Evolutionary conservation across 1,284 basidiomycete species (phyloP), one percentile per base, ranked within the genome.

Genomic region (Ganoderma resinaceum): DNA sequence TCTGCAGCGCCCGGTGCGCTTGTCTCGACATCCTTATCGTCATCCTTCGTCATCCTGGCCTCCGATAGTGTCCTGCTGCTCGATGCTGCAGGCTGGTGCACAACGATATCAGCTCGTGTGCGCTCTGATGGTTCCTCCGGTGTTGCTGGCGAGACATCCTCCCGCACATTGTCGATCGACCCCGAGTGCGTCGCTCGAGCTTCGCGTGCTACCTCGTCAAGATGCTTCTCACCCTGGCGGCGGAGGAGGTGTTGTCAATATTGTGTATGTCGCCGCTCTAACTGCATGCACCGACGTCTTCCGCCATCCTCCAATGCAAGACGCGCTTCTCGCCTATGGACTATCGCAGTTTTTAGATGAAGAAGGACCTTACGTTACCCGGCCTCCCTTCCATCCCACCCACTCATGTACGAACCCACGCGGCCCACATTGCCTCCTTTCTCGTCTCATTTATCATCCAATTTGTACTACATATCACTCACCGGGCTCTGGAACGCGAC

Each of bases 51-150:
- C 65, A 70, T 53, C 65, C 71, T 63, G 69, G 67, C 76, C 76
- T 70, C 68, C 67, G 75, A 75, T 76, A 80, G 80, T 79, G 76
- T 77, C 80, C 78, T 79, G 77, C 78, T 75, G 81, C 84, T 86
- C 72, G 85, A 86, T 67, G 83, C 80, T 77, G 79, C 80, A 78
- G 82, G 80, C 78, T 79, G 79, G 79, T 76, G 72, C 72, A 70
- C 69, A 61, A 75, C 75, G 73, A 74, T 70, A 55, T 58, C 64
- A 65, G 60, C 67, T 65, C 66, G 57, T 46, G 35, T 49, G 61
- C 62, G 57, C 62, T 58, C 59, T 67, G 64, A 66, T 42, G 55
- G 65, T 70, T 68, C 67, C 67, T 75, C 74, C 73, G 73, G 74
- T 72, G 63, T 60, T 58, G 67, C 57, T 65, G 71, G 68, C 68